Base-by-base conservation (phyloP, 2,329 filamentous ascomycete genomes). In the Epichloe festucae region DNA sequence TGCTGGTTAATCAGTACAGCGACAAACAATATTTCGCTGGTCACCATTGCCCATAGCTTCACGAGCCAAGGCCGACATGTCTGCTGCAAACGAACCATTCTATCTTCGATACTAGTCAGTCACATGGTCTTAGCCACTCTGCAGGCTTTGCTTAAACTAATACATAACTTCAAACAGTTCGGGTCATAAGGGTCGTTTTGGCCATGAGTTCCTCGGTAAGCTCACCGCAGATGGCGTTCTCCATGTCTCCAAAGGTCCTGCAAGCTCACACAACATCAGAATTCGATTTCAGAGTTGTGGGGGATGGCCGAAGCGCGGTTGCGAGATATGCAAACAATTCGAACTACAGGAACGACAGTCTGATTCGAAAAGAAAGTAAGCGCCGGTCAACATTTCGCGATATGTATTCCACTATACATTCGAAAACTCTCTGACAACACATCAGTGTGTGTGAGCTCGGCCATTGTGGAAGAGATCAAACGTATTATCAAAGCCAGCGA, bases 281-380 rank as follows among this genome's bases (percentile, higher is more conserved):
- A 70, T 98, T 98, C 68, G 93, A 98, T 67, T 93, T 98, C 63
- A 81, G 91, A 52, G 88, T 89, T 23, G 80, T 97, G 45, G 89
- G 89, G 89, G 93, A 98, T 67, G 93, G 93, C 49, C 82, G 88
- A 55, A 96, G 90, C 65, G 93, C 93, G 7, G 87, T 93, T 49
- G 89, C 91, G 35, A 84, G 93, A 70, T 98, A 98, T 72, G 93
- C 93, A 57, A 98, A 98, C 77, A 98, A 98, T 71, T 97, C 91
- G 53, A 98, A 98, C 72, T 98, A 98, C 73, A 84, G 93, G 64
- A 98, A 98, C 71, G 93, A 98, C 67, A 96, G 90, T 56, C 74
- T 98, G 60, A 98, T 98, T 65, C 86, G 93, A 58, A 98, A 98
- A 90, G 93, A 98, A 75, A 98, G 93, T 96, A 75, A n/a, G 48